Evolutionary conservation across 768 basidiomycete species (phyloP).

Genomic region (Mycena indigotica): DNA sequence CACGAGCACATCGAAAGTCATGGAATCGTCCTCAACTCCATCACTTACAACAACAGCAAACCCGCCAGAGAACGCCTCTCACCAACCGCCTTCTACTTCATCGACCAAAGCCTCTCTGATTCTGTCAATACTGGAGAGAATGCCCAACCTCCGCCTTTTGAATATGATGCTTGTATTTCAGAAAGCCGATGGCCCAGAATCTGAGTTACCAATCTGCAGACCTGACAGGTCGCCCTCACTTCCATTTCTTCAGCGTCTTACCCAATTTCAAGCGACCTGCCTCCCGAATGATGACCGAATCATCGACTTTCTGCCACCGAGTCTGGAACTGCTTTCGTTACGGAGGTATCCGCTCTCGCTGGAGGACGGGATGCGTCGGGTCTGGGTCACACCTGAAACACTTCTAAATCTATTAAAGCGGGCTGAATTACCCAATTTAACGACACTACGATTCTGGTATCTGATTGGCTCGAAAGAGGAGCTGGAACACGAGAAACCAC

Average conservation of each 20-base stretch:
- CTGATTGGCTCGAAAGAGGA: not conserved
- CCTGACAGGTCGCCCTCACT: not conserved
- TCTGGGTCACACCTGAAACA: not conserved
- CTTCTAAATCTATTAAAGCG: not conserved
- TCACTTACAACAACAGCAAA: not conserved
- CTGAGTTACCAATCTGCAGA: not conserved
- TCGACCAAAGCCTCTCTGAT: not conserved
- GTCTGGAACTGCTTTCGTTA: not conserved
- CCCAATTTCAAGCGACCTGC: not conserved
- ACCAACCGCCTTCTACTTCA: no score
- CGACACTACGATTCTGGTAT: not conserved
- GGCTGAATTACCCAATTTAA: not conserved
- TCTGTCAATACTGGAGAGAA: not conserved
- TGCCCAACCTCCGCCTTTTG: not conserved
- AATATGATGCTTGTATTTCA: not conserved
- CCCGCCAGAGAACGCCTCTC: not conserved
- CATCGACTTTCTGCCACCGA: not conserved
- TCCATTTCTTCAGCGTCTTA: not conserved
- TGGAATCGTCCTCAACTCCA: not conserved
- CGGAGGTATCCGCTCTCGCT: not conserved
- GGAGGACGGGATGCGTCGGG: not conserved
- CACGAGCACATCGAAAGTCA: no score
- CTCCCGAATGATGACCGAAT: not conserved
- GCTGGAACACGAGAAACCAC: not conserved
- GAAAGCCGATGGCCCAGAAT: not conserved